Evolutionary conservation across 2,329 filamentous ascomycete genomes (phyloP).

Genomic region (Fusarium musae): DNA sequence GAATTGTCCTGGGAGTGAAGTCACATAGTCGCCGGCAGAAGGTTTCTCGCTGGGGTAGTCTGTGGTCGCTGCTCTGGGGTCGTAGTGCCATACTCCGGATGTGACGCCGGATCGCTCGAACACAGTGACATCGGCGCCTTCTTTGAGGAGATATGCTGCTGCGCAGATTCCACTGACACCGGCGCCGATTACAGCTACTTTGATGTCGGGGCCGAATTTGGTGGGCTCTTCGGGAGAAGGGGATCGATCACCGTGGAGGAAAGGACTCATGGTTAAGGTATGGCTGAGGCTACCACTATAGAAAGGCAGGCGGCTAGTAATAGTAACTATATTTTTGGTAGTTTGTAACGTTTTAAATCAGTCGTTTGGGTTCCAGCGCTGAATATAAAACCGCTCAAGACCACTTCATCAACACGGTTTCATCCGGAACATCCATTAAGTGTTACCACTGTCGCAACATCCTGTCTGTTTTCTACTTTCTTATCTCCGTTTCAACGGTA

Average conservation of each 20-base stretch:
- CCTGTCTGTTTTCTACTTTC: background rate
- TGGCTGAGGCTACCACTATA: accelerated
- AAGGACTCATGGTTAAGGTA: slow-evolving; percentile 18
- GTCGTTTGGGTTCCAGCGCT: accelerated
- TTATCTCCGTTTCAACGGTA: background rate
- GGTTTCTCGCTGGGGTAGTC: slow-evolving; percentile 48
- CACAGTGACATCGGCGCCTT: slow-evolving; percentile 51
- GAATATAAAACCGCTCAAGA: background rate
- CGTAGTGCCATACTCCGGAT: slow-evolving; percentile 55
- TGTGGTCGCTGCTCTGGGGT: slow-evolving; percentile 44
- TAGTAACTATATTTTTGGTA: accelerated
- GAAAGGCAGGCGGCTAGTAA: accelerated
- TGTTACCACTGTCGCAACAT: slow-evolving; percentile 7
- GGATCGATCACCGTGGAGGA: slow-evolving; percentile 8
- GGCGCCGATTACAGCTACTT: slow-evolving; percentile 54
- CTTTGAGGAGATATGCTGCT: slow-evolving; percentile 51
- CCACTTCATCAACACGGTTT: background rate
- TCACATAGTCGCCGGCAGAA: slow-evolving; percentile 43
- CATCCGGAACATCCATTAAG: background rate
- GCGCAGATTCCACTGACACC: slow-evolving; percentile 54
- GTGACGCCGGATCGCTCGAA: slow-evolving; percentile 51
- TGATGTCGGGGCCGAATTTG: slow-evolving; percentile 20
- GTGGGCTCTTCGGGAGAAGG: background rate
- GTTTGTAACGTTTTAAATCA: accelerated
- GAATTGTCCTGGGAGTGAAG: slow-evolving; percentile 22